Evolutionary conservation across 2,329 filamentous ascomycete genomes (phyloP), one percentile per base, ranked within the genome.

Genomic region (Arthroderma uncinatum): DNA sequence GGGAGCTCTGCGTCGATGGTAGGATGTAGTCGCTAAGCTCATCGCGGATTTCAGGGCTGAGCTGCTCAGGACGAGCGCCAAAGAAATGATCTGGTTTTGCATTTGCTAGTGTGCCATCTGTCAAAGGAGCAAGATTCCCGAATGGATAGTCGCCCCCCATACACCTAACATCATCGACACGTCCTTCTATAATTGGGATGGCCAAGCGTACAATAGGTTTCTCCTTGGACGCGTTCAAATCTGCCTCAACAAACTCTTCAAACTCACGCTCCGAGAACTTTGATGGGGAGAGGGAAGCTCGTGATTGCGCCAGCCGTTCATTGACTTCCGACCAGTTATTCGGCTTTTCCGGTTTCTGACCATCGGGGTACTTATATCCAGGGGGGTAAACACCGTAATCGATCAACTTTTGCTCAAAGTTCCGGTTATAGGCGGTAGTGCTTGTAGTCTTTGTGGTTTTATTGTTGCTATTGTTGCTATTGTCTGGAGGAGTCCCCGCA

Each of bases 401-500:
- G 55, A 69, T 67, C 44, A 76, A 60, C 53, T 72, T 65, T 56
- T 71, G 67, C 55, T 72, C 64, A 62, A 74, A 75, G 57, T 64
- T 61, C 47, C 63, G 62, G 61, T 70, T 60, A 59, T 73, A 72
- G 1, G 63, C 59, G 47, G 52, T 37, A 28, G 30, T 54, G 34
- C 39, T 56, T 6, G 40, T 36, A 8, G 39, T 48, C 28, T 33
- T 56, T n/a, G 54, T 48, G 16, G 54, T 47, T 62, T 61, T 28
- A n/a, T 3, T 34, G 39, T n/a, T 33, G 10, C 39, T 34, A 23
- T 28, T 37, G 21, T 54, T 28, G 8, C 9, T 62, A 65, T 30
- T 30, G 28, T 3, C 3, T 30, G 55, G 28, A 36, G 37, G 23
- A 9, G 21, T 7, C 36, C 28, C 9, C 14, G 40, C 40, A 2